Conservation (phyloP, 2,329 filamentous ascomycete species). For the Fusarium sp. region DNA sequence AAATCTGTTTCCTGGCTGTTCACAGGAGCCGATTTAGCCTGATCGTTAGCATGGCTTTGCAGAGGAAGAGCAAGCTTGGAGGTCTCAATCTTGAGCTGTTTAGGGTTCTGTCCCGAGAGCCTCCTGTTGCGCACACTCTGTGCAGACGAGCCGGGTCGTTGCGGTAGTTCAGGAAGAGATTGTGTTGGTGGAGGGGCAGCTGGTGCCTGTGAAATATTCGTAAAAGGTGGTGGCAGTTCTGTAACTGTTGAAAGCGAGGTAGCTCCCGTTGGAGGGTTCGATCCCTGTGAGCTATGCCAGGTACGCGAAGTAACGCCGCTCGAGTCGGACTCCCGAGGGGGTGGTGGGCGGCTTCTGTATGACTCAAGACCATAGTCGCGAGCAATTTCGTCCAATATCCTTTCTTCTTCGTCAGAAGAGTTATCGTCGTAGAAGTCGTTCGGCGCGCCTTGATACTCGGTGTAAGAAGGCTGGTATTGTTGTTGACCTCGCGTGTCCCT, state of each 20-base stretch:
- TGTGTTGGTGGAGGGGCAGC: slow-evolving; percentile 65
- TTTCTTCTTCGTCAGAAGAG: slow-evolving; percentile 80
- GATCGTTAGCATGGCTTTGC: slow-evolving; percentile 32
- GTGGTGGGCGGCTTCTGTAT: slow-evolving; percentile 73
- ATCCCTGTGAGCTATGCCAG: slow-evolving; percentile 84
- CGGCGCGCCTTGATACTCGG: slow-evolving; percentile 44
- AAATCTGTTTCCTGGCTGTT: slow-evolving; percentile 25
- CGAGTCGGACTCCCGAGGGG: slow-evolving; percentile 86
- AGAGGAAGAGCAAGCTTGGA: slow-evolving; percentile 50
- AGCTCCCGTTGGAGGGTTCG: slow-evolving; percentile 68
- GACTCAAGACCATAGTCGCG: slow-evolving; percentile 86
- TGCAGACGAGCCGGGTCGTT: slow-evolving; percentile 52
- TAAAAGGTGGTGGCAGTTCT: slow-evolving; percentile 63
- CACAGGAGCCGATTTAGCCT: slow-evolving; percentile 29
- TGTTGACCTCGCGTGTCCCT: slow-evolving; percentile 64
- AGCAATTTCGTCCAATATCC: slow-evolving; percentile 89
- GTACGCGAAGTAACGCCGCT: slow-evolving; percentile 83
- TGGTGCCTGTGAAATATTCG: slow-evolving; percentile 45
- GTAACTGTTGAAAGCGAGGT: slow-evolving; percentile 75
- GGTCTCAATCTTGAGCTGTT: slow-evolving; percentile 92
- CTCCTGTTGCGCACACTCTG: slow-evolving; percentile 80
- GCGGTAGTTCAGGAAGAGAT: slow-evolving; percentile 63
- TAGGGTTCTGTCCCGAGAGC: slow-evolving; percentile 84
- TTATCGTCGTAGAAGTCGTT: slow-evolving; percentile 76
- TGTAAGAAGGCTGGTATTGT: slow-evolving; percentile 50